Evolutionary conservation across 2,329 filamentous ascomycete genomes (phyloP).

Genomic region (Cordyceps militaris): DNA sequence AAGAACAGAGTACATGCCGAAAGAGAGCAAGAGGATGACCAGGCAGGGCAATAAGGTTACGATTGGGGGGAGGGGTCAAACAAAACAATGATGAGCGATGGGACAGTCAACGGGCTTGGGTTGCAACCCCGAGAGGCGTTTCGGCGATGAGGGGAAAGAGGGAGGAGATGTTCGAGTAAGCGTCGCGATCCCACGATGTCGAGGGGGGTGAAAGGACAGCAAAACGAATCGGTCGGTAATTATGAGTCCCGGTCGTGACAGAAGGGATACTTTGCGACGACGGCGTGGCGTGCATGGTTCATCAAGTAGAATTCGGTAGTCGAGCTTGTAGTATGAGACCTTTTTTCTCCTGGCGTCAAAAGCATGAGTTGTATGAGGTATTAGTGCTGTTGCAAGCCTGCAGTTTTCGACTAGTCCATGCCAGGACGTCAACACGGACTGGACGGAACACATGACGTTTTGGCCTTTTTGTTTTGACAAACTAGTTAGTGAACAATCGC

Average conservation of each 20-base stretch:
- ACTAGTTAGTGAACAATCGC: too few relatives aligned
- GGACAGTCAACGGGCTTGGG: too few relatives aligned
- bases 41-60: not conserved
- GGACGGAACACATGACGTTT: not conserved
- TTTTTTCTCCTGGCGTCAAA: not conserved
- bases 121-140: not conserved
- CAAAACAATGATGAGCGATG: too few relatives aligned
- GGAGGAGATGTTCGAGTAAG: not conserved
- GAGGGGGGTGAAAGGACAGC: not conserved
- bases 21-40: not conserved
- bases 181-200: not conserved
- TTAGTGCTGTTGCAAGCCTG: not conserved
- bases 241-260: not conserved
- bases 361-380: not conserved
- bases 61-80: not conserved
- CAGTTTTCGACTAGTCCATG: not conserved
- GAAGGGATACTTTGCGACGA: not conserved
- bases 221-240: not conserved
- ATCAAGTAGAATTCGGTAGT: not conserved
- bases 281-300: not conserved
- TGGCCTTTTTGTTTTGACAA: not conserved
- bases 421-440: not conserved
- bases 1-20: slow-evolving; percentile 52
- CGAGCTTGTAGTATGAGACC: slow-evolving; percentile 2
- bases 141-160: not conserved